These are phyloP conservation scores for Lachancea quebecensis DNA, from an alignment of 805 yeast genomes.

Conservation along the genomic window DNA sequence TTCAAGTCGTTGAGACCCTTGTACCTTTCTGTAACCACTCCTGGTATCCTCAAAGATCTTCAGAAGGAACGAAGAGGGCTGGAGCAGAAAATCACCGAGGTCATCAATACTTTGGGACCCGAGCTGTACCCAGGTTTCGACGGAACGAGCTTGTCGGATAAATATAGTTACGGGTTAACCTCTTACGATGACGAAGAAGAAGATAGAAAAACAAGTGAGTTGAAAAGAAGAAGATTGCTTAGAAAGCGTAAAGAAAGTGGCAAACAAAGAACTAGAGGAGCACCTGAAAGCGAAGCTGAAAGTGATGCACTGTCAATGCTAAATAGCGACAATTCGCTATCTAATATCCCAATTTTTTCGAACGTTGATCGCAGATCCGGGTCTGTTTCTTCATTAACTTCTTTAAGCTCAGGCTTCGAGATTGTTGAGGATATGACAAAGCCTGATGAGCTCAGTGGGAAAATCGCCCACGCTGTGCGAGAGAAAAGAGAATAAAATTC, in stretches of 20 bases:
- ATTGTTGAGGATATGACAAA: constrained; percentile 8
- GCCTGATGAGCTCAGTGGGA: constrained; percentile 9
- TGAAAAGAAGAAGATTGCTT: constrained; percentile 33
- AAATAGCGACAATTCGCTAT: constrained; percentile 33
- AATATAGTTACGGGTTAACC: constrained; percentile 16
- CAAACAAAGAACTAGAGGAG: constrained; percentile 5
- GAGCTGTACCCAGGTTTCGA: constrained; percentile 82
- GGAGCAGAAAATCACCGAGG: constrained; percentile 66
- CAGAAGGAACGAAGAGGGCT: constrained; percentile 55
- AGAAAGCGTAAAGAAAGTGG: constrained; percentile 21
- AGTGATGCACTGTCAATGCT: constrained; percentile 38
- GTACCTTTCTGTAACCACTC: constrained; percentile 55
- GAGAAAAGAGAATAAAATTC: constrained; percentile 14
- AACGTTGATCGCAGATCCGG: constrained; percentile 32
- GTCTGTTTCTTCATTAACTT: constrained; percentile 20
- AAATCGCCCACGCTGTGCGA: constrained; percentile 25
- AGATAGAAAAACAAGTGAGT: constrained; percentile 32
- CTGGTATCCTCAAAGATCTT: constrained; percentile 50
- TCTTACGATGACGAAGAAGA: constrained; percentile 28
- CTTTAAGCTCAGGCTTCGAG: constrained; percentile 26
- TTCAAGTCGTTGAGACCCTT: constrained; percentile 79
- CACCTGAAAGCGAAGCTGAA: constrained; percentile 7
- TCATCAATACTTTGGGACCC: constrained; percentile 78
- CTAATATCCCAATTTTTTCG: constrained; percentile 38
- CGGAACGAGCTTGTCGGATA: constrained; percentile 25